Percentiles rank a stretch among this genome's conserved stretches.
Evolutionary conservation across 257 asterid species (phyloP).

Genomic region (Solanum microdontum): DNA sequence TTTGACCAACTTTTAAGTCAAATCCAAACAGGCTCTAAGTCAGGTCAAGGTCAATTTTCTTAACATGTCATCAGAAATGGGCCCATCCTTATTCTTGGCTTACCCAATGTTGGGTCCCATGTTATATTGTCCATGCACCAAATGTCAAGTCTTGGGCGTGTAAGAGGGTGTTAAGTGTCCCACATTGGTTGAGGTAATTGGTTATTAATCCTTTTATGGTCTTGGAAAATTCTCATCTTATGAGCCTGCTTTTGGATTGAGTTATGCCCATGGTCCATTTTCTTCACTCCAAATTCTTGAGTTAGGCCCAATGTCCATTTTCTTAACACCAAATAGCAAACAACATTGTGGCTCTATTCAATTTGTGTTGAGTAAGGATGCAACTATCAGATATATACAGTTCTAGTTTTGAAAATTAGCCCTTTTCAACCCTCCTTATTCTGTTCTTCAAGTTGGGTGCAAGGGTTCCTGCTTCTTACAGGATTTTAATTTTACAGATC

Average conservation of each 20-base stretch:
- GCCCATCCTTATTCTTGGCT: not conserved
- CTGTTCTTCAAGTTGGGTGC: not conserved
- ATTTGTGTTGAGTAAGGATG: not conserved
- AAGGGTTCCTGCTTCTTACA: not conserved
- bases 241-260: not conserved
- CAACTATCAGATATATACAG: not conserved
- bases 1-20: too few species aligned
- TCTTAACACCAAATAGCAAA: not conserved
- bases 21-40: too few species aligned
- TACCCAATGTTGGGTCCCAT: not conserved
- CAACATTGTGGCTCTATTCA: not conserved
- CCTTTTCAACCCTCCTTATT: not conserved
- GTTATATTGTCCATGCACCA: not conserved
- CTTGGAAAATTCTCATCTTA: not conserved
- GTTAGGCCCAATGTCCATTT: not conserved
- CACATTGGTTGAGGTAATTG: not conserved
- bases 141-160: not conserved
- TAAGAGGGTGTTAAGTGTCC: not conserved
- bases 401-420: not conserved
- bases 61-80: not conserved
- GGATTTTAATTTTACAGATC: constrained; percentile 55
- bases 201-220: not conserved
- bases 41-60: not conserved
- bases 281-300: not conserved
- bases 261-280: not conserved